Evolutionary conservation across 2,329 filamentous ascomycete genomes (phyloP), one percentile per base, ranked within the genome.

Genomic region (Colletotrichum chrysophilum): DNA sequence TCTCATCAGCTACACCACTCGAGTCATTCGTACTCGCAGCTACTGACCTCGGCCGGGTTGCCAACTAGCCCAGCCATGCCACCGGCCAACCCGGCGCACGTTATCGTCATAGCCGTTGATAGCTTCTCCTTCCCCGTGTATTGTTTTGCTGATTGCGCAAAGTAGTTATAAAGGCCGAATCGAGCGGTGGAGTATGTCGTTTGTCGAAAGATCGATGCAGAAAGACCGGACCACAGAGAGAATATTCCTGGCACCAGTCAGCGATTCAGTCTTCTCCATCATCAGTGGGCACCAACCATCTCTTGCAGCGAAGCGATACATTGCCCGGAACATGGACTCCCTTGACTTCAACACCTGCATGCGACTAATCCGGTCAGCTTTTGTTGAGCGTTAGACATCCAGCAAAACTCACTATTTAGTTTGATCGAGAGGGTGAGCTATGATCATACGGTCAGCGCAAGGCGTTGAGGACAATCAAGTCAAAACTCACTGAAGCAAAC

Each of bases 151-250:
- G 81, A 78, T 2, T 81, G 77, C 10, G 85, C 82, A 30, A 87
- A 80, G 61, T 82, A 78, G 14, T 80, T 84, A 74, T 87, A 86
- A 0, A 87, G 80, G 16, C 85, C 86, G 77, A 87, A 88, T 4
- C 86, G 82, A 2, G 86, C 83, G 10, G 86, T 88, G 0, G 86
- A 87, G 73, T 88, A 87, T 16, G 85, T 87, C 18, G 83, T 84
- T 71, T 88, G 86, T 21, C 86, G 83, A 8, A 87, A 81, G 43
- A 88, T 83, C 2, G 86, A 87, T 12, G 85, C 86, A 2, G 85
- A 87, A 26, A 88, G 80, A 7, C 86, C 86, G 6, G 81, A 80
- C 86, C 86, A 87, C 5, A 87, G 81, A 2, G 86, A 87, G 9
- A 80, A 79, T 38, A 87, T 83, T 9, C 85, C 85, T 86, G 52